Percentiles rank a stretch among this genome's conserved stretches.
These are phyloP conservation scores for Metarhizium sp. DNA, from an alignment of 2,329 filamentous ascomycete species.

Conservation along the genomic window DNA sequence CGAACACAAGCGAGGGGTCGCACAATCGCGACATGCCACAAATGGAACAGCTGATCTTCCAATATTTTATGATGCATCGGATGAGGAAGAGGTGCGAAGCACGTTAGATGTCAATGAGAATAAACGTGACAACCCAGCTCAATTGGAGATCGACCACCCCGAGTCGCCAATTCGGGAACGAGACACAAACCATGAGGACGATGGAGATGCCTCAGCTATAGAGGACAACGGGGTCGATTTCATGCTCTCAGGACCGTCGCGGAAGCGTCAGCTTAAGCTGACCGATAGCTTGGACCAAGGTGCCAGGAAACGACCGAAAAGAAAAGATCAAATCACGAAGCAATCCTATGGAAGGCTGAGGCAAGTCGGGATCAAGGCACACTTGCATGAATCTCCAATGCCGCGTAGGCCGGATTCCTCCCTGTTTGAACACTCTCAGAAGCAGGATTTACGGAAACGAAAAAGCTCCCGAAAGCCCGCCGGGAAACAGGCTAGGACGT, in stretches of 20 bases:
- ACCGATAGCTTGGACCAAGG: constrained; percentile 13
- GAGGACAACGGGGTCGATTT: constrained; percentile 44
- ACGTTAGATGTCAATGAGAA: not conserved
- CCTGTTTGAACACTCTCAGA: not conserved
- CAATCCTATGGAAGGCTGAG: constrained; percentile 9
- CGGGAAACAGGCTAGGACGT: not conserved
- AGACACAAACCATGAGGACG: constrained; percentile 9
- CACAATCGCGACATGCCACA: constrained; percentile 30
- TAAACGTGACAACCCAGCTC: not conserved
- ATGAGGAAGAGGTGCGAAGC: not conserved
- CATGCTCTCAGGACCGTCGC: constrained; percentile 35
- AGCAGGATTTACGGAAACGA: not conserved
- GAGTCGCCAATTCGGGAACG: not conserved
- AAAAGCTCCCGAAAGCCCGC: not conserved
- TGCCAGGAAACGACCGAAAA: constrained; percentile 5
- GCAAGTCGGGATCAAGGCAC: constrained; percentile 24
- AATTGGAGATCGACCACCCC: not conserved
- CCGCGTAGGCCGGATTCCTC: not conserved
- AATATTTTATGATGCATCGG: constrained; percentile 36
- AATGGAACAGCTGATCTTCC: constrained; percentile 18
- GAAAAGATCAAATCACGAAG: constrained; percentile 16
- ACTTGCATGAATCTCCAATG: constrained; percentile 10
- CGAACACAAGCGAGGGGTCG: constrained; percentile 38
- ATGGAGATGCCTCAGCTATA: constrained; percentile 29
- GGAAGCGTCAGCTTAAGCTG: constrained; percentile 28